These are phyloP conservation scores for Trichoderma atrobrunneum DNA, from an alignment of 2,329 filamentous ascomycete genomes.

Conservation along the genomic window DNA sequence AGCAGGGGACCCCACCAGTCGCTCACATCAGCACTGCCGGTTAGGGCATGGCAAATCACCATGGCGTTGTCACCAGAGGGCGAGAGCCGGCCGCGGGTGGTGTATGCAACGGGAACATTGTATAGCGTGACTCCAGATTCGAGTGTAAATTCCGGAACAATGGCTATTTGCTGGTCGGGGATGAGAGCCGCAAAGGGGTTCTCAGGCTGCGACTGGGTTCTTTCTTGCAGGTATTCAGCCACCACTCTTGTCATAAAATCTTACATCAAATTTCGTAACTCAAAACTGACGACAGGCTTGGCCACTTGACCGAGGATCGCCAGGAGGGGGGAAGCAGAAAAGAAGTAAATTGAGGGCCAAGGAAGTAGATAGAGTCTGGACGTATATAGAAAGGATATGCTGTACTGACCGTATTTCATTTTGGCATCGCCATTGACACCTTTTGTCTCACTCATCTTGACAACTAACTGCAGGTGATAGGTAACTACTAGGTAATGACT, in stretches of 20 bases:
- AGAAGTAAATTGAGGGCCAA: background rate
- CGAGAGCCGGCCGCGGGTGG: constrained; percentile 60
- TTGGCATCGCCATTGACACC: constrained; percentile 22
- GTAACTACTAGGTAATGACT: background rate
- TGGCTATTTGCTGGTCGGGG: constrained; percentile 80
- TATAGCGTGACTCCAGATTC: constrained; percentile 83
- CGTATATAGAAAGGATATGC: background rate
- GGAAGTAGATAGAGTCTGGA: background rate
- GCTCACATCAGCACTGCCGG: constrained; percentile 77
- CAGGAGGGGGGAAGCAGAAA: background rate
- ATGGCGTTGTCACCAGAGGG: constrained; percentile 62
- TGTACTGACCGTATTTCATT: constrained; percentile 33
- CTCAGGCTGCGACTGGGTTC: constrained; percentile 70
- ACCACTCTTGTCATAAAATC: constrained; percentile 38
- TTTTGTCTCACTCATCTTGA: constrained; percentile 27
- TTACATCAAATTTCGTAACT: background rate
- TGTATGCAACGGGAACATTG: constrained; percentile 72
- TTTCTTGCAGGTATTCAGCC: constrained; percentile 66
- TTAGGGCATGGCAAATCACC: constrained; percentile 80
- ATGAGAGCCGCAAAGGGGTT: constrained; percentile 89
- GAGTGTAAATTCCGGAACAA: constrained; percentile 85
- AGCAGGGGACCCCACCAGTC: constrained; percentile 89
- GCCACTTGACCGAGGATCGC: background rate
- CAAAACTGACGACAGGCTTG: background rate
- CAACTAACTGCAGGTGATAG: background rate